Percentiles rank a stretch among this genome's conserved stretches.
Conservation (phyloP, 768 basidiomycete genomes). For the Piloderma croceum region DNA sequence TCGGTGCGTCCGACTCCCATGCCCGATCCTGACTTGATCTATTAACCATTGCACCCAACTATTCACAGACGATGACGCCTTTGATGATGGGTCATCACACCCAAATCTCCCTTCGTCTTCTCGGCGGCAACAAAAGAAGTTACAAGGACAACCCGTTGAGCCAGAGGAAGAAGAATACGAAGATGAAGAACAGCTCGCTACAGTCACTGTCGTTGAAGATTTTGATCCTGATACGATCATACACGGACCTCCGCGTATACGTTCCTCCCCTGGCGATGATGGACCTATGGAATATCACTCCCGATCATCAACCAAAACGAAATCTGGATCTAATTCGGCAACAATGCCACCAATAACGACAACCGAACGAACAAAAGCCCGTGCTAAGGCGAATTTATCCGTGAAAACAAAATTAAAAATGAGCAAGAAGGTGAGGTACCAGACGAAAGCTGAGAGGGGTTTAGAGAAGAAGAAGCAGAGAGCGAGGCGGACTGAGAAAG, state of each 20-base stretch:
- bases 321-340: slow-evolving; percentile 10
- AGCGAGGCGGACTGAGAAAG: slow-evolving; percentile 63
- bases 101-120: too few relatives aligned
- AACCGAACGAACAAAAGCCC: slow-evolving; percentile 7
- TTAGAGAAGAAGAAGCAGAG: slow-evolving; percentile 58
- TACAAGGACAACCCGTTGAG: slow-evolving; percentile 25
- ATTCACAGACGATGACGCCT: slow-evolving; percentile 28
- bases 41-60: slow-evolving; percentile 2
- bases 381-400: too few relatives aligned
- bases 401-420: slow-evolving; percentile 28
- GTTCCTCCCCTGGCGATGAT: slow-evolving; percentile 4
- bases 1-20: slow-evolving; percentile 31
- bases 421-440: slow-evolving; percentile 53
- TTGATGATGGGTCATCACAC: slow-evolving; percentile 45
- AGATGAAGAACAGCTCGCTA: slow-evolving; percentile 79
- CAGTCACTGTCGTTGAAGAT: slow-evolving; percentile 88
- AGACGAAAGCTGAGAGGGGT: slow-evolving; percentile 63
- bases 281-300: slow-evolving; percentile 7
- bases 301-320: slow-evolving; percentile 11
- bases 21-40: slow-evolving; percentile 3
- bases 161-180: slow-evolving; percentile 67
- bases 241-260: slow-evolving; percentile 35
- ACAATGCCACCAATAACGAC: slow-evolving; percentile 10
- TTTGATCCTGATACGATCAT: slow-evolving; percentile 69
- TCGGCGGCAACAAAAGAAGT: too few relatives aligned